Conservation (phyloP, 2,329 filamentous ascomycete genomes). For the Aspergillus neoniger region DNA sequence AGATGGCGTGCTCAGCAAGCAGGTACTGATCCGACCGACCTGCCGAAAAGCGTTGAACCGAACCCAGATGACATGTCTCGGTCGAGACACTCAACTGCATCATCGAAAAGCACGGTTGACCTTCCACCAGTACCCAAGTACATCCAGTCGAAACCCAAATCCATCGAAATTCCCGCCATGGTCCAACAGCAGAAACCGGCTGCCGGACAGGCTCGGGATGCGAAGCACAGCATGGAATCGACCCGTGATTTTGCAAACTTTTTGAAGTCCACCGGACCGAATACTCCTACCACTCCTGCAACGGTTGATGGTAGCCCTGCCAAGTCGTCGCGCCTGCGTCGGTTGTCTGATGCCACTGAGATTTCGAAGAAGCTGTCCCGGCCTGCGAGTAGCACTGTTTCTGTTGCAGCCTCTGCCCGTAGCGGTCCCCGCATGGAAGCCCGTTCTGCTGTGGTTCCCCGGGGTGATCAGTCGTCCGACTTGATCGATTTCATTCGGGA, state of each 20-base stretch:
- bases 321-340: constrained; percentile 15
- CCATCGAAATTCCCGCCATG: constrained; percentile 23
- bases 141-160: constrained; percentile 29
- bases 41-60: constrained; percentile 40
- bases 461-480: constrained; percentile 72
- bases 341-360: constrained; percentile 22
- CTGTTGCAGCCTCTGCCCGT: constrained; percentile 21
- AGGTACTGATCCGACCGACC: constrained; percentile 42
- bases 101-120: constrained; percentile 22
- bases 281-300: constrained; percentile 26
- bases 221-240: constrained; percentile 69
- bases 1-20: constrained; percentile 35
- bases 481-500: constrained; percentile 94
- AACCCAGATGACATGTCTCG: constrained; percentile 24
- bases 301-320: constrained; percentile 12
- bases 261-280: constrained; percentile 78
- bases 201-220: constrained; percentile 64
- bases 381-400: constrained; percentile 14
- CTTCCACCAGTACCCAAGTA: constrained; percentile 21
- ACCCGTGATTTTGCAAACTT: constrained; percentile 85
- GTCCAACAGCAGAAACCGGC: constrained; percentile 25
- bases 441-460: constrained; percentile 67
- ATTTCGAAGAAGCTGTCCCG: constrained; percentile 19
- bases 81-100: constrained; percentile 25
- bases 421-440: constrained; percentile 62